Conservation (phyloP, 306 rosid species). For the Cucurbita argyrosperma region DNA sequence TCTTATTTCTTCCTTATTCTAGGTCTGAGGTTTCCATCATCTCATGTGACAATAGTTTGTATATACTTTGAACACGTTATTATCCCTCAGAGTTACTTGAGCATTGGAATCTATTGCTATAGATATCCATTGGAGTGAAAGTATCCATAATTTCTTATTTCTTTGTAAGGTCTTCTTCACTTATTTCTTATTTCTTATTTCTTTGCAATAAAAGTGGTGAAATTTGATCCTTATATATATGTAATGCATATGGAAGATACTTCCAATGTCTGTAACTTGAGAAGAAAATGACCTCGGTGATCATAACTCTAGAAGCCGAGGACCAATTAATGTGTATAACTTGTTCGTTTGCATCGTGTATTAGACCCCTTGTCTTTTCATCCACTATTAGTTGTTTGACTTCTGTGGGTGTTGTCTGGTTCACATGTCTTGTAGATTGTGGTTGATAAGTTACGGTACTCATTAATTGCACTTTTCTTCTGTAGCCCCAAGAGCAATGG, state of each 20-base stretch:
- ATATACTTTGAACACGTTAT: not conserved
- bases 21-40: not conserved
- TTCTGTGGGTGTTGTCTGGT: not conserved
- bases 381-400: not conserved
- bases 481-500: constrained; percentile 88
- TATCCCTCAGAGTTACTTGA: not conserved
- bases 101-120: not conserved
- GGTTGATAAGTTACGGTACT: not conserved
- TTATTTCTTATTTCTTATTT: not conserved
- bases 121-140: not conserved
- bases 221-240: not conserved
- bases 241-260: not conserved
- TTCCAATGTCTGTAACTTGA: not conserved
- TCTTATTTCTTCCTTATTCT: not conserved
- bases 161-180: not conserved
- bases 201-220: not conserved
- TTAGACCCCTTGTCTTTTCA: not conserved
- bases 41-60: not conserved
- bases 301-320: not conserved
- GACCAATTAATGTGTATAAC: not conserved
- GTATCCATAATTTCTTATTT: not conserved
- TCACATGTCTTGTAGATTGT: not conserved
- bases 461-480: not conserved
- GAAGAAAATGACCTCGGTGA: not conserved
- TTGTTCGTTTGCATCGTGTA: not conserved